These are phyloP conservation scores for Ambrosiella beaveri DNA, from an alignment of 2,329 filamentous ascomycete species.

Conservation along the genomic window DNA sequence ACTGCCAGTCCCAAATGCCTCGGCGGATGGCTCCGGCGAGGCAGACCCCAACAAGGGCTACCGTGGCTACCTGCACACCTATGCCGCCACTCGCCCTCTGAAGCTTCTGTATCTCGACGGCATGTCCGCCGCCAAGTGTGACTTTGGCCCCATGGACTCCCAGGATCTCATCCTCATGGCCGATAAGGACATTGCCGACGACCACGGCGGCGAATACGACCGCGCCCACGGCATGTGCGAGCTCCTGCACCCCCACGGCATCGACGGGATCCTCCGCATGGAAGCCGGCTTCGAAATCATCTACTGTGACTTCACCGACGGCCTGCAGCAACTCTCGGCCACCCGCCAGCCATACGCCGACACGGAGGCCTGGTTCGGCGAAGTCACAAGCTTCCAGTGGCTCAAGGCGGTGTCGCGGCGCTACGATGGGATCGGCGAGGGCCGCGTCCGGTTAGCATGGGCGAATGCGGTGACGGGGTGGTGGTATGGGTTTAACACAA, in stretches of 20 bases:
- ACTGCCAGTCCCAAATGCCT: background rate
- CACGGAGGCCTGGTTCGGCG: constrained; percentile 7
- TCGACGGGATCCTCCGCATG: constrained; percentile 51
- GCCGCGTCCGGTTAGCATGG: constrained; percentile 28
- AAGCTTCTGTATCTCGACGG: constrained; percentile 53
- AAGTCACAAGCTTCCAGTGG: constrained; percentile 24
- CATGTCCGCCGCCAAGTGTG: constrained; percentile 47
- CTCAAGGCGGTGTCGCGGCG: constrained; percentile 25
- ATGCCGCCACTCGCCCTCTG: constrained; percentile 38
- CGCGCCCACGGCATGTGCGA: constrained; percentile 41
- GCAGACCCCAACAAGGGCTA: constrained; percentile 10
- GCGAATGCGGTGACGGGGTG: constrained; percentile 34
- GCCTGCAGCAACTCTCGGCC: constrained; percentile 23
- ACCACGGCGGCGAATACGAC: constrained; percentile 23
- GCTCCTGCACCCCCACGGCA: constrained; percentile 32
- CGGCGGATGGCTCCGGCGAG: background rate
- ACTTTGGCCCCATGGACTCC: constrained; percentile 48
- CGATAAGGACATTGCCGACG: constrained; percentile 18
- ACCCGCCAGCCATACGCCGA: constrained; percentile 18
- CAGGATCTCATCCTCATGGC: constrained; percentile 43
- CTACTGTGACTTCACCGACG: constrained; percentile 41
- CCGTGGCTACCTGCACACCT: constrained; percentile 49
- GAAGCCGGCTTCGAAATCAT: constrained; percentile 57
- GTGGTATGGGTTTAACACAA: constrained; percentile 34
- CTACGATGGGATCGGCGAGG: constrained; percentile 28